Evolutionary conservation across 768 basidiomycete species (phyloP).

Genomic region (Sarcodon aspratus): DNA sequence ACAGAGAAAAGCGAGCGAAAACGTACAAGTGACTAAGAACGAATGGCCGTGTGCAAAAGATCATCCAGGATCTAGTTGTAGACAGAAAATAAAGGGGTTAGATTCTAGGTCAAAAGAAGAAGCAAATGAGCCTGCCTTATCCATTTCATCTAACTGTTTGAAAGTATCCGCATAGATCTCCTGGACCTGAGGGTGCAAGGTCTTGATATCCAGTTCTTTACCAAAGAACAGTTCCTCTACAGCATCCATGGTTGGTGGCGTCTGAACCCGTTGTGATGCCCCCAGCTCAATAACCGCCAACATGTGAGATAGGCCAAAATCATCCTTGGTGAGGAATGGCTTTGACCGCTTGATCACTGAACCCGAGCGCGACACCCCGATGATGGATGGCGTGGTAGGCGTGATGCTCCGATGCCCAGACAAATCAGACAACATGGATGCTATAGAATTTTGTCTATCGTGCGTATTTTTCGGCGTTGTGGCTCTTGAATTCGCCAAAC

Average conservation of each 20-base stretch:
- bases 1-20: not conserved
- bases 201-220: slow-evolving; percentile 41
- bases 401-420: slow-evolving; percentile 29
- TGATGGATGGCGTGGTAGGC: slow-evolving; percentile 6
- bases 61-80: not conserved
- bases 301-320: slow-evolving; percentile 82
- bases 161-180: slow-evolving; percentile 64
- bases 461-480: slow-evolving; percentile 22
- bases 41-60: not conserved
- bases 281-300: slow-evolving; percentile 76
- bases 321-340: slow-evolving; percentile 53
- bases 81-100: not conserved
- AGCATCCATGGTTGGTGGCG: slow-evolving; percentile 35
- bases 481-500: slow-evolving; percentile 8
- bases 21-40: not conserved
- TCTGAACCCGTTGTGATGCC: slow-evolving; percentile 26
- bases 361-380: slow-evolving; percentile 2
- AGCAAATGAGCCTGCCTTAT: slow-evolving; percentile 38
- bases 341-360: slow-evolving; percentile 22
- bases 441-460: slow-evolving; percentile 58
- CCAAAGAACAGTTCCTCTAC: slow-evolving; percentile 72
- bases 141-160: slow-evolving; percentile 69
- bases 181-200: slow-evolving; percentile 58
- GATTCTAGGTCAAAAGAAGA: not conserved
- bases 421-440: slow-evolving; percentile 60